Conservation (phyloP, 495 filamentous ascomycete genomes). For the Podospora sp. region DNA sequence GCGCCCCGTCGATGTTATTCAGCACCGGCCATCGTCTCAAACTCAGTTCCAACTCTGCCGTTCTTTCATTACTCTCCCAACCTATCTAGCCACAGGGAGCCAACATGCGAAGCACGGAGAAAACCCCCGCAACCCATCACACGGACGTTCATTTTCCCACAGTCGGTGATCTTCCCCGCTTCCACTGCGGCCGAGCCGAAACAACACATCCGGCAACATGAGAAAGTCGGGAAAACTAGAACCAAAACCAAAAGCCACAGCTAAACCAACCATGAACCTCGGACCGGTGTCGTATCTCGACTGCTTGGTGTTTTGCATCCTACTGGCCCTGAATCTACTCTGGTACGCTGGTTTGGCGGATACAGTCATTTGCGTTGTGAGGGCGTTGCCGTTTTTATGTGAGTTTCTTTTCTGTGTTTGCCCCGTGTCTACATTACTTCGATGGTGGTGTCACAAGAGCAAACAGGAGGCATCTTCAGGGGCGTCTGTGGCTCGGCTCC, state of each 20-base stretch:
- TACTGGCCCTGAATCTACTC: conserved; percentile 67
- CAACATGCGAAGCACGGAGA: too few relatives aligned
- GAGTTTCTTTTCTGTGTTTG: conserved; percentile 27
- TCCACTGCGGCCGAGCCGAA: not conserved
- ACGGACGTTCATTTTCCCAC: too few relatives aligned
- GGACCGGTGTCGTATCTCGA: conserved; percentile 70
- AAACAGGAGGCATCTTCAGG: too few relatives aligned
- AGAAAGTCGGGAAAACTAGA: not conserved
- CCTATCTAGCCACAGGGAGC: too few relatives aligned
- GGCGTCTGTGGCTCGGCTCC: not conserved
- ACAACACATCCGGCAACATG: not conserved
- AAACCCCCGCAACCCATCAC: too few relatives aligned
- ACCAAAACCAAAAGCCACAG: not conserved
- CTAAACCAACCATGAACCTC: conserved; percentile 29
- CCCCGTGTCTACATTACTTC: not conserved
- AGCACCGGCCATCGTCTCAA: too few relatives aligned
- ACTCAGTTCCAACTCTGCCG: too few relatives aligned
- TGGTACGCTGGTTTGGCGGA: conserved; percentile 58
- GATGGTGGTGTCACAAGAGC: too few relatives aligned
- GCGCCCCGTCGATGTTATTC: too few relatives aligned
- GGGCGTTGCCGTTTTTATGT: conserved; percentile 73
- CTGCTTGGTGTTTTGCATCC: conserved; percentile 66
- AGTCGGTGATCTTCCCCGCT: not conserved
- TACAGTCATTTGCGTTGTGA: conserved; percentile 57
- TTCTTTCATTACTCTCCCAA: too few relatives aligned